Conservation (phyloP, 129 eudicot genomes). For the Saussurea involucrata region DNA sequence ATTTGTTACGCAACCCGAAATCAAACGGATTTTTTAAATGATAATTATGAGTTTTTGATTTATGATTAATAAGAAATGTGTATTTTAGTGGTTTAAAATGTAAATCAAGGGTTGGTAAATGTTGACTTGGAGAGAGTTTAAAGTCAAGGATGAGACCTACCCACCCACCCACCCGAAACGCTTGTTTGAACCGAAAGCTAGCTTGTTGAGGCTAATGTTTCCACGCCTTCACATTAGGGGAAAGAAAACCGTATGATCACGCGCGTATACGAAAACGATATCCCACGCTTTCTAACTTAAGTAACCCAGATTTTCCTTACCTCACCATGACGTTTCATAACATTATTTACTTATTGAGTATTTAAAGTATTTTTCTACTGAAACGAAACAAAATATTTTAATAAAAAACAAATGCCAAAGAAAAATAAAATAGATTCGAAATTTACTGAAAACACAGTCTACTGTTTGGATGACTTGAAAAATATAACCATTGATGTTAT, state of each 20-base stretch:
- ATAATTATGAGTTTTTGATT: background rate
- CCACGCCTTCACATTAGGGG: constrained; percentile 28
- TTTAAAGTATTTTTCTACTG: too few relatives aligned
- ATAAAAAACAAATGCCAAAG: background rate
- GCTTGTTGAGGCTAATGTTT: constrained; percentile 9
- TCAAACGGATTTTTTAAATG: background rate
- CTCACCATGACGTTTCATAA: background rate
- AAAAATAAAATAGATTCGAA: too few relatives aligned
- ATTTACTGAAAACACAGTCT: too few relatives aligned
- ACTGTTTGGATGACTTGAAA: too few relatives aligned
- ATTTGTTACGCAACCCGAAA: background rate
- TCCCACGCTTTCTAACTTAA: background rate
- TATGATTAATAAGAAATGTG: background rate
- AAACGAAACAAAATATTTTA: too few relatives aligned
- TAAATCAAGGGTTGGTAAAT: constrained; percentile 16
- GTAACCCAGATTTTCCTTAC: background rate
- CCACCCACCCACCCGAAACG: too few relatives aligned
- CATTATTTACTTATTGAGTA: too few relatives aligned
- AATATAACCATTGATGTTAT: too few relatives aligned
- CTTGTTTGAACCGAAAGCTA: constrained; percentile 37
- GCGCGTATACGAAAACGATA: constrained; percentile 14
- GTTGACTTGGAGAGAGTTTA: constrained; percentile 13
- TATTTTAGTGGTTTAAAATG: background rate
- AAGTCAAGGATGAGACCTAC: background rate
- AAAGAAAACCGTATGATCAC: constrained; percentile 20